Base-by-base conservation (phyloP, 768 basidiomycete genomes). In the Kwoniella heveanensis region DNA sequence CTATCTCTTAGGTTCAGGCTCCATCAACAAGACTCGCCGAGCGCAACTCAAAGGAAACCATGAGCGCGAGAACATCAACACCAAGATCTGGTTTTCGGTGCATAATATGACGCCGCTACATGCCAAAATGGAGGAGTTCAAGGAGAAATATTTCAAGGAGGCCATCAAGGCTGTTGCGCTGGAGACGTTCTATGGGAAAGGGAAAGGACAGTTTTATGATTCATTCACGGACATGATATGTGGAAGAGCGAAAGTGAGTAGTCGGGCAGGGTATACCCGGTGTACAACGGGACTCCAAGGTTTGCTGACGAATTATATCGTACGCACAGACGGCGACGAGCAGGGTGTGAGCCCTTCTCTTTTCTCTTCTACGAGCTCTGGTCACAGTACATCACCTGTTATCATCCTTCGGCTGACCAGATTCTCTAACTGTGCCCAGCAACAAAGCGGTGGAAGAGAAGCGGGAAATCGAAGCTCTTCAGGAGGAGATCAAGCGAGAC, bases 101-200 rank as follows among this genome's bases (percentile, higher is more conserved):
- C 62, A 64, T 46, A 55, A 55, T 10, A 44, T 64, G 36, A 64
- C 54, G 17, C 44, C 62, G 1, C 25, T 64, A 19, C 48, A 64
- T 53, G 53, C 54, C 32, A 58, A 44, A 46, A 67, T 67, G 39
- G 61, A 57, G 15, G 60, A 62, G 29, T 57, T 65, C 56, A 65
- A 65, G 32, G 47, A 62, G n/a, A 62, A 62, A 21, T 29, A 32
- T 22, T 67, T 60, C 37, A 54, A 50, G 30, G 30, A 32, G 30
- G 64, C 54, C 9, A 65, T 65, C 21, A 47, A 51, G 39, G 64
- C 58, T 26, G 64, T 59, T 44, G 56, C 54, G 17, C 29, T 65
- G 46, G 64, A 65, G 32, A 60, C 59, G 21, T 52, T 60, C n/a
- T 50, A 60, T 44, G 58, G 59, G 49, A 37, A 13, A 15, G 55